Percentiles rank a stretch among this genome's conserved stretches.
These are phyloP conservation scores for Quercus tomentella DNA, from an alignment of 331 rosid species.

Conservation along the genomic window DNA sequence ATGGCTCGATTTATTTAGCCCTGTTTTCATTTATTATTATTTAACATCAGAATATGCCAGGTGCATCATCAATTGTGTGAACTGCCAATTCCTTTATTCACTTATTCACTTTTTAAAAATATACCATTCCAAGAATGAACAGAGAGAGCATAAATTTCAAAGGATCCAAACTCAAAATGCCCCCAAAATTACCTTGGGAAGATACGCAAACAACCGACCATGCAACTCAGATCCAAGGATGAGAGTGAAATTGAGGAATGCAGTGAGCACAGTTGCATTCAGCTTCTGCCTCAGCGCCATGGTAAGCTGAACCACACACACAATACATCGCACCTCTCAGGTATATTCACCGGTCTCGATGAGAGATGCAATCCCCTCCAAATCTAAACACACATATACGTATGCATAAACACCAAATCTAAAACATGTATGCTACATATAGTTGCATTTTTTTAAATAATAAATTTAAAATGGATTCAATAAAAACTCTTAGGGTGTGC, in stretches of 20 bases:
- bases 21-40: no score
- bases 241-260: conserved; percentile 59
- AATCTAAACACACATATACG: conserved; percentile 18
- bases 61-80: not conserved
- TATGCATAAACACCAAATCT: not conserved
- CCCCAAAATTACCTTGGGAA: conserved; percentile 64
- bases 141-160: not conserved
- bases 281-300: conserved; percentile 44
- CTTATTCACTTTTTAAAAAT: not conserved
- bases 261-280: conserved; percentile 37
- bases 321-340: conserved; percentile 50
- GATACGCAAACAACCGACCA: conserved; percentile 43
- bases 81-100: not conserved
- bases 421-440: not conserved
- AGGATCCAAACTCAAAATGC: not conserved
- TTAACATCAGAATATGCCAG: not conserved
- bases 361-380: conserved; percentile 49
- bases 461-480: no score
- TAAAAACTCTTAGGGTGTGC: no score
- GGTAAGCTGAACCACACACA: conserved; percentile 55
- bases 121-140: not conserved
- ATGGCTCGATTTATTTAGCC: no score
- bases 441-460: no score
- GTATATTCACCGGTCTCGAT: conserved; percentile 50
- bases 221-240: conserved; percentile 66